Evolutionary conservation across 306 rosid species (phyloP).

Genomic region (Rosa persica): DNA sequence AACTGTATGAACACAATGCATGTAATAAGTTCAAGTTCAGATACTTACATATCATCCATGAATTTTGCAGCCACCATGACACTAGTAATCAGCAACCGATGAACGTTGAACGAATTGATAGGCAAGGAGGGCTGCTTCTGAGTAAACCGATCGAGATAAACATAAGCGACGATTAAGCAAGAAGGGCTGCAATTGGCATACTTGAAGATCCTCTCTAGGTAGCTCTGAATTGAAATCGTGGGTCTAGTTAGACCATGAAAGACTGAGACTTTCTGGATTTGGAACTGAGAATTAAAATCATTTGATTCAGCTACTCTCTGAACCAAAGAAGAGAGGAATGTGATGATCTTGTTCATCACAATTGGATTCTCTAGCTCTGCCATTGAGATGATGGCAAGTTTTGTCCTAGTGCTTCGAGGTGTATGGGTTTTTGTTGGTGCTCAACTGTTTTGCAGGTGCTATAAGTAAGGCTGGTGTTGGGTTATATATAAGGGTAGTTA

Average conservation of each 20-base stretch:
- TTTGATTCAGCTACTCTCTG: constrained; percentile 78
- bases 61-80: constrained; percentile 93
- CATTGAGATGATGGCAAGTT: constrained; percentile 42
- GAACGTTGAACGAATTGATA: constrained; percentile 81
- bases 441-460: constrained; percentile 26
- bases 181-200: constrained; percentile 92
- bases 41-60: constrained; percentile 95
- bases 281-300: constrained; percentile 48
- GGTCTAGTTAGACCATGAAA: constrained; percentile 91
- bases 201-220: constrained; percentile 85
- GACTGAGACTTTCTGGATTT: constrained; percentile 65
- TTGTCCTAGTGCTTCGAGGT: not conserved
- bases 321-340: constrained; percentile 77
- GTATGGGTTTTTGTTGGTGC: constrained; percentile 2
- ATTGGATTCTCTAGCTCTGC: constrained; percentile 79
- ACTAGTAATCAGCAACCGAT: constrained; percentile 85
- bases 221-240: constrained; percentile 69
- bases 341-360: constrained; percentile 67
- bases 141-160: constrained; percentile 85
- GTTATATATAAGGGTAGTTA: constrained; percentile 13
- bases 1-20: not conserved
- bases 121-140: constrained; percentile 78
- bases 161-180: constrained; percentile 85
- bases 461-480: constrained; percentile 6
- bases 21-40: not conserved